Percentiles rank a stretch among this genome's conserved stretches.
Evolutionary conservation across 768 basidiomycete species (phyloP).

Genomic region (Boletus vermiculosoides): DNA sequence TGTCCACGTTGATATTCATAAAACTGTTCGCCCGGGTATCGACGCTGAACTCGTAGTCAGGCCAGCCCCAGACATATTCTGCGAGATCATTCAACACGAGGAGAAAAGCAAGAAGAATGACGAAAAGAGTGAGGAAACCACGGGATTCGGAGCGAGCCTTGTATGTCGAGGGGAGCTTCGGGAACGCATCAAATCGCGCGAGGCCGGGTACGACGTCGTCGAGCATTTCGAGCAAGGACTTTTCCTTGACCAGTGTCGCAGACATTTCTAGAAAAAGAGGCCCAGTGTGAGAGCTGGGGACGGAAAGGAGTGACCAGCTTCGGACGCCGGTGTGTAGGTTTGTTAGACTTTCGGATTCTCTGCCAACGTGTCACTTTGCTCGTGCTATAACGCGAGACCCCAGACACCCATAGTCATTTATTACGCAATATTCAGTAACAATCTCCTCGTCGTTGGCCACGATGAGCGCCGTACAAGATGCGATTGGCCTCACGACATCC

Average conservation of each 20-base stretch:
- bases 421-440: constrained; percentile 19
- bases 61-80: constrained; percentile 94
- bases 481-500: constrained; percentile 10
- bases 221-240: constrained; percentile 56
- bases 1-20: constrained; percentile 87
- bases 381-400: constrained; percentile 7
- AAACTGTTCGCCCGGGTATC: constrained; percentile 60
- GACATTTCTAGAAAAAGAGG: constrained; percentile 9
- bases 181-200: constrained; percentile 81
- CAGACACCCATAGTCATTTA: constrained; percentile 6
- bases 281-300: not conserved
- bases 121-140: constrained; percentile 77
- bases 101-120: constrained; percentile 62
- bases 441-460: constrained; percentile 18
- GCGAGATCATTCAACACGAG: constrained; percentile 85
- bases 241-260: constrained; percentile 10
- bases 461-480: constrained; percentile 16
- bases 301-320: not conserved
- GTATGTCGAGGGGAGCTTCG: constrained; percentile 81
- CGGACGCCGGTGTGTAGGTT: not conserved
- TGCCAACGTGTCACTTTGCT: constrained; percentile 14
- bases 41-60: constrained; percentile 85
- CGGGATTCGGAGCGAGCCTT: constrained; percentile 75
- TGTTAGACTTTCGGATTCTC: not conserved
- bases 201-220: constrained; percentile 59